phyloP scores from a whole-genome alignment of 768 basidiomycete genomes.

The Tylopilus felleus region DNA sequence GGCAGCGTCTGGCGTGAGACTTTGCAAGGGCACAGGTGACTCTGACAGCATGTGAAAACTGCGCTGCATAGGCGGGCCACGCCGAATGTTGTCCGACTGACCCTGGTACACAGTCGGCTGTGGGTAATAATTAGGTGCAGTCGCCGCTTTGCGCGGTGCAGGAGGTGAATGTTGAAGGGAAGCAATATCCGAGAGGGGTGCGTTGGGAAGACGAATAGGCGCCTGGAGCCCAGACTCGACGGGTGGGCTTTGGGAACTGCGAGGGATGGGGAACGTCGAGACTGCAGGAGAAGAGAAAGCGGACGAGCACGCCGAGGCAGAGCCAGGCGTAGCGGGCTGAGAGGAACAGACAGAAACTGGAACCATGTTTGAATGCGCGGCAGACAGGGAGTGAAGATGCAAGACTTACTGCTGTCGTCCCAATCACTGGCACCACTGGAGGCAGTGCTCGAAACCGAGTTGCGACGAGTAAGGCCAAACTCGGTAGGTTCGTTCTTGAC shows the following conservation, averaged over 20 bases:
- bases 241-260: constrained; percentile 49
- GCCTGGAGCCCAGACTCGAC: constrained; percentile 43
- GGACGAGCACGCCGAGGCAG: constrained; percentile 61
- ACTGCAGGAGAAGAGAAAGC: constrained; percentile 65
- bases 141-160: constrained; percentile 32
- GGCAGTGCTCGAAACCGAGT: constrained; percentile 58
- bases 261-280: constrained; percentile 57
- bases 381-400: neutral
- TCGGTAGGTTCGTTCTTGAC: constrained; percentile 69
- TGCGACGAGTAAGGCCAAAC: constrained; percentile 49
- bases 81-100: constrained; percentile 29
- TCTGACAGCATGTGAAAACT: constrained; percentile 27
- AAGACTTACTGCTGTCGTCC: constrained; percentile 69
- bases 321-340: constrained; percentile 34
- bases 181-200: constrained; percentile 68
- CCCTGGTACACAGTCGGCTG: constrained; percentile 28
- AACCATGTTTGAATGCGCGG: neutral
- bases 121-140: constrained; percentile 33
- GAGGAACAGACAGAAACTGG: constrained; percentile 34
- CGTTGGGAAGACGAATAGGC: constrained; percentile 68
- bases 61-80: constrained; percentile 31
- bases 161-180: constrained; percentile 41
- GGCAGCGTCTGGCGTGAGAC: constrained; percentile 25
- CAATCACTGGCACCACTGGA: constrained; percentile 64
- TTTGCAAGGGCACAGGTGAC: constrained; percentile 24